phyloP scores from a whole-genome alignment of 2,329 filamentous ascomycete species.

The Pseudophaeomoniella oleicola region DNA sequence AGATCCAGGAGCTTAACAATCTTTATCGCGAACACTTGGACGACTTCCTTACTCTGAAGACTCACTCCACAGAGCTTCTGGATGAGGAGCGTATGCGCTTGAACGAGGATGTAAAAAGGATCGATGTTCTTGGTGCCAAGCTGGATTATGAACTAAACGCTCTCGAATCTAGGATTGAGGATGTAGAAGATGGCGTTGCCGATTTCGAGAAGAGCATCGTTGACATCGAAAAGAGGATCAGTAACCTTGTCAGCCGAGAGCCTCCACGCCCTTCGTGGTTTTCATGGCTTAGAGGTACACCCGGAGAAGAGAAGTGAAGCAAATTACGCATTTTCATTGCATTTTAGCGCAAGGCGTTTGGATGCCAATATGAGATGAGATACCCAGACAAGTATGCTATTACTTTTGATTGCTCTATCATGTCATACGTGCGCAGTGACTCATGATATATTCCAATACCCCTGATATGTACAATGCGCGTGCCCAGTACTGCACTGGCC shows the following conservation, averaged over 20 bases:
- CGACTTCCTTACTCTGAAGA: slow-evolving; percentile 52
- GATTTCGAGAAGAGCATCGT: slow-evolving; percentile 69
- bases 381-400: too few relatives aligned
- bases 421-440: too few relatives aligned
- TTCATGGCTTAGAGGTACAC: slow-evolving; percentile 31
- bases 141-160: slow-evolving; percentile 83
- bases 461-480: too few relatives aligned
- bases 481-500: too few relatives aligned
- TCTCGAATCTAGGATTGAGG: slow-evolving; percentile 65
- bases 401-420: too few relatives aligned
- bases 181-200: slow-evolving; percentile 68
- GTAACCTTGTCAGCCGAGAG: slow-evolving; percentile 47
- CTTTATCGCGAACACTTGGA: slow-evolving; percentile 59
- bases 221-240: slow-evolving; percentile 52
- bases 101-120: slow-evolving; percentile 57
- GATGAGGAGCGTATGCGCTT: slow-evolving; percentile 54
- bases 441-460: too few relatives aligned
- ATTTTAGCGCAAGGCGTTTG: slow-evolving; percentile 4
- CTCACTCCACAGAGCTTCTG: slow-evolving; percentile 54
- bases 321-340: slow-evolving; percentile 13
- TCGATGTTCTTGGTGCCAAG: slow-evolving; percentile 69
- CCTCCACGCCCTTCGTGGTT: slow-evolving; percentile 48
- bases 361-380: too few relatives aligned
- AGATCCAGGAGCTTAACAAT: slow-evolving; percentile 50
- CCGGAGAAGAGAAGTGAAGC: neutral